Conservation (phyloP, 2,329 filamentous ascomycete species). For the Beauveria bassiana region DNA sequence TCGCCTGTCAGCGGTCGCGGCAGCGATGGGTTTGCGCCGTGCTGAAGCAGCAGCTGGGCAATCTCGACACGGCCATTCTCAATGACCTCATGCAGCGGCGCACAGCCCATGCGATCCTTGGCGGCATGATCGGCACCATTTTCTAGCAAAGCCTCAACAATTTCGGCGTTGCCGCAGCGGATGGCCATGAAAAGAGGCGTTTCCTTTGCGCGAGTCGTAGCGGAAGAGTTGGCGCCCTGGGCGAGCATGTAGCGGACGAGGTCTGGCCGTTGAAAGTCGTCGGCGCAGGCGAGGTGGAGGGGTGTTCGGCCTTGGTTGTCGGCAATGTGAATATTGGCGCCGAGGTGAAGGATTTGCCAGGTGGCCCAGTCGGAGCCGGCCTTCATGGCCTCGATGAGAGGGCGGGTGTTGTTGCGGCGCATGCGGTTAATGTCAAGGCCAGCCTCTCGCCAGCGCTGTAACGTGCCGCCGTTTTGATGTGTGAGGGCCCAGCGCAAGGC, state of each 20-base stretch:
- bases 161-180: slow-evolving; percentile 4
- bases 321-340: slow-evolving; percentile 1
- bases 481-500: slow-evolving; percentile 9
- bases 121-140: slow-evolving; percentile 1
- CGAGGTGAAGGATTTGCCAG: slow-evolving; percentile 8
- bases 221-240: not conserved
- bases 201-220: not conserved
- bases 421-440: slow-evolving; percentile 6
- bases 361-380: slow-evolving; percentile 9
- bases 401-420: slow-evolving; percentile 5
- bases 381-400: slow-evolving; percentile 6
- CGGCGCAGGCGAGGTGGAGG: slow-evolving; percentile 7
- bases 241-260: slow-evolving; percentile 8
- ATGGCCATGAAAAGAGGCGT: slow-evolving; percentile 1
- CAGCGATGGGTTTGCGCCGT: slow-evolving; percentile 5
- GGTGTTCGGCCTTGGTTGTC: not conserved
- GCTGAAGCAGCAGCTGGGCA: not conserved
- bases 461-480: slow-evolving; percentile 5
- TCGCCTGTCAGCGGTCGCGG: slow-evolving; percentile 5
- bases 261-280: slow-evolving; percentile 1
- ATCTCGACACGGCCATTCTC: not conserved
- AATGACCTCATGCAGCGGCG: slow-evolving; percentile 3
- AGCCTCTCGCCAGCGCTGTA: slow-evolving; percentile 5
- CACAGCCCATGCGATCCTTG: slow-evolving; percentile 2
- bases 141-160: slow-evolving; percentile 4